Conservation (phyloP, 495 filamentous ascomycete genomes). For the Podospora anserina region DNA sequence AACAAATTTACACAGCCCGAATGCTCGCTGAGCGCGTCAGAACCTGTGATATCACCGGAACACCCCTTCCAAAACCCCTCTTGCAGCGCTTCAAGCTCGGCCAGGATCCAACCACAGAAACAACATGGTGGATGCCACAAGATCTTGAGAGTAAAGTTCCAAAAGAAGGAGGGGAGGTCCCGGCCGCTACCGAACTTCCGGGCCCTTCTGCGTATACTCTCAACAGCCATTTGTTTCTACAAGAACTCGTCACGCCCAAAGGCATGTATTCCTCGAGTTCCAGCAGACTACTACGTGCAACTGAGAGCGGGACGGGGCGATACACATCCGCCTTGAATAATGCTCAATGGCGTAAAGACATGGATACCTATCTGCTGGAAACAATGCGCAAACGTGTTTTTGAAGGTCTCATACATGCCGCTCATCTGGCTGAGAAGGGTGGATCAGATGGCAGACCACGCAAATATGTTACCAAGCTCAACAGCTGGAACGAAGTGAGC, state of each 20-base stretch:
- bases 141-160: slow-evolving; percentile 35
- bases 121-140: slow-evolving; percentile 59
- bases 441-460: slow-evolving; percentile 8
- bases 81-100: slow-evolving; percentile 60
- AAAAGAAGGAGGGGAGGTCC: slow-evolving; percentile 25
- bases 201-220: slow-evolving; percentile 18
- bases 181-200: not conserved
- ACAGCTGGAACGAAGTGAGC: slow-evolving; percentile 35
- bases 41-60: slow-evolving; percentile 55
- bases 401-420: slow-evolving; percentile 37
- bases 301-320: slow-evolving; percentile 1
- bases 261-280: slow-evolving; percentile 9
- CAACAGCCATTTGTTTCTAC: slow-evolving; percentile 16
- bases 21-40: slow-evolving; percentile 67
- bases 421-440: slow-evolving; percentile 23
- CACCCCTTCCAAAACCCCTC: slow-evolving; percentile 59
- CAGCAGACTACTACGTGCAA: slow-evolving; percentile 14
- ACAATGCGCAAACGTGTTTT: slow-evolving; percentile 50
- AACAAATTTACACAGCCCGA: slow-evolving; percentile 36
- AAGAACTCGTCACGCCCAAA: not conserved
- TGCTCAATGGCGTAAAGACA: slow-evolving; percentile 62
- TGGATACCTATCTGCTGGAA: slow-evolving; percentile 58
- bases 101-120: slow-evolving; percentile 52
- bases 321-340: slow-evolving; percentile 13
- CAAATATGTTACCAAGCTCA: slow-evolving; percentile 36